Evolutionary conservation across 306 rosid genomes (phyloP), one percentile per base, ranked within the genome.

Genomic region (Mimosa pudica): DNA sequence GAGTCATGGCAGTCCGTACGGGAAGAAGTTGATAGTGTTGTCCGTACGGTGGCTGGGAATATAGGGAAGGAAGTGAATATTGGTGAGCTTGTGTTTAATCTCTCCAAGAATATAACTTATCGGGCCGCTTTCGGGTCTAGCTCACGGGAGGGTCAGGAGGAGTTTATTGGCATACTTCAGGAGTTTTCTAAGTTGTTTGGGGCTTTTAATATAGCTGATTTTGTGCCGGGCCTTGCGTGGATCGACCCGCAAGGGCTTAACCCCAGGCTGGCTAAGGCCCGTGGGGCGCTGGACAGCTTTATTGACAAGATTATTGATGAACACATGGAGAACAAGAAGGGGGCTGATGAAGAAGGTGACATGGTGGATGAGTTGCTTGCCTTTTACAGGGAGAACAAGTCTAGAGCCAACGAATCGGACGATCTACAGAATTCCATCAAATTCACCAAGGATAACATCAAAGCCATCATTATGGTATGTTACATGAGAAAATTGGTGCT

Each of bases 321-420:
- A 4, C 98, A 94, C 69, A 54, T 92, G 12, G 20, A 79, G 30
- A 88, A 88, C 71, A 79, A 17, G 76, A 82, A 11, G 38, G 75
- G 54, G 74, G 70, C 32, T 0, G 81, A 51, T 7, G 82, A 55
- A 24, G 94, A 92, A 2, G 82, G 86, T 0, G 97, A 94, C 47
- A 94, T 94, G 98, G 98, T 94, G 33, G 98, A 92, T 64, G 97
- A 94, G 17, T 82, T 92, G 84, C 68, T 94, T 24, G 95, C 97
- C 17, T 94, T 94, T 70, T 89, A 92, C 82, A 57, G 81, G 7
- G 92, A 89, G 0, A 85, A 88, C 0, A 84, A 85, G 7, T 82
- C 81, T 0, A 67, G 63, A 58, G 77, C 80, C 7, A 83, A 77
- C 46, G 91, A 85, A 46, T 74, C 89, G 0, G 89, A 87, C 0